Conservation (phyloP, 441 rosid genomes). For the Populus hybrid region DNA sequence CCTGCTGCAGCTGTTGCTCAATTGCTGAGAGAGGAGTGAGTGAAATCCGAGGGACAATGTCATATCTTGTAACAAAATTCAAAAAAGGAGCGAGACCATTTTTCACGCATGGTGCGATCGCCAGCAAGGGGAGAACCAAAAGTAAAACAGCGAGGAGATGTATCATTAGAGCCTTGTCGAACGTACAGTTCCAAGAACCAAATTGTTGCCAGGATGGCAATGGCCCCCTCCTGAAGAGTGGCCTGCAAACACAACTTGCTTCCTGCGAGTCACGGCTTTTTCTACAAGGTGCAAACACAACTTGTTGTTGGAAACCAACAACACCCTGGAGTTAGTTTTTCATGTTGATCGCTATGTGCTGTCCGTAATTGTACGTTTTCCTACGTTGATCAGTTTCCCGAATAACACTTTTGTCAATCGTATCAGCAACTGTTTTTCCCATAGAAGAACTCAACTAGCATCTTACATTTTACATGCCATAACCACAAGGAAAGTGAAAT, state of each 20-base stretch:
- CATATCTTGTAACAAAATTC: constrained; percentile 61
- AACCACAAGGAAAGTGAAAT: background rate
- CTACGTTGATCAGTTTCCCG: background rate
- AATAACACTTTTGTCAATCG: background rate
- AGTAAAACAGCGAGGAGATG: constrained; percentile 51
- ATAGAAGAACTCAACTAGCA: background rate
- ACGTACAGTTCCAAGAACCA: constrained; percentile 51
- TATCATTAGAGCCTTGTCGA: background rate
- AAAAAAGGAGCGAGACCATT: constrained; percentile 56
- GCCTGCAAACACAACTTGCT: constrained; percentile 71
- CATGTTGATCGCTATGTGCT: no score
- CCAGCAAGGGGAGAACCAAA: constrained; percentile 82
- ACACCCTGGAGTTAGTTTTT: no score
- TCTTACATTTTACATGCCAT: background rate
- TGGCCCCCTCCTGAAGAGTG: constrained; percentile 71
- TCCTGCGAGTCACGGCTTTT: constrained; percentile 28
- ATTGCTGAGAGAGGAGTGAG: constrained; percentile 51
- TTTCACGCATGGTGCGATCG: constrained; percentile 54
- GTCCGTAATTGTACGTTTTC: background rate
- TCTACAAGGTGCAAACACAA: no score
- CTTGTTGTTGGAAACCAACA: constrained; percentile 9
- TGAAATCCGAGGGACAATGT: constrained; percentile 64
- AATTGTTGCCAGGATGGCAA: constrained; percentile 62
- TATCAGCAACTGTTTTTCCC: background rate
- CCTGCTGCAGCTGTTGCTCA: constrained; percentile 25